These are phyloP conservation scores for Pseudocercospora eumusae DNA, from an alignment of 2,329 filamentous ascomycete species.

Conservation along the genomic window DNA sequence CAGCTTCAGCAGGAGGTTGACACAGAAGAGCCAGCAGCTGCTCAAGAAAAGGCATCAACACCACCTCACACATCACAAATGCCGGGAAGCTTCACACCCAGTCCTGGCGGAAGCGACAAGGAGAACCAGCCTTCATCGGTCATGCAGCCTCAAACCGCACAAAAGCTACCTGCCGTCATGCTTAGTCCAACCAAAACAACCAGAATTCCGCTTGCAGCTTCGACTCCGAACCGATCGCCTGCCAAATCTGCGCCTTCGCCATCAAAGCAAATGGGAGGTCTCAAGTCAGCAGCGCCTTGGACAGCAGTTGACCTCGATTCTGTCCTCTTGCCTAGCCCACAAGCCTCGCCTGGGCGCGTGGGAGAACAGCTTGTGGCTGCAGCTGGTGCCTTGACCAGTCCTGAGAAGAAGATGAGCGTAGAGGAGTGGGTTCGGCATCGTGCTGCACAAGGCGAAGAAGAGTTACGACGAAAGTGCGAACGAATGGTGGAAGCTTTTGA, in stretches of 20 bases:
- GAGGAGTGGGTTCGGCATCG: constrained; percentile 89
- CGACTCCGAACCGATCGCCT: constrained; percentile 41
- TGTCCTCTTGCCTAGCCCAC: constrained; percentile 58
- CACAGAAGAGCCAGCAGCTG: constrained; percentile 15
- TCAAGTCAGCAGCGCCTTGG: constrained; percentile 64
- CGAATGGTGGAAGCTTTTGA: constrained; percentile 80
- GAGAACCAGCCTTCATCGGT: constrained; percentile 40
- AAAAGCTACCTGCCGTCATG: constrained; percentile 33
- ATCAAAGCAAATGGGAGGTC: constrained; percentile 48
- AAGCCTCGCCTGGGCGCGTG: constrained; percentile 32
- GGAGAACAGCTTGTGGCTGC: constrained; percentile 45
- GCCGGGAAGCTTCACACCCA: constrained; percentile 28
- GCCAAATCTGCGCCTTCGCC: constrained; percentile 32
- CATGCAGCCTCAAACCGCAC: constrained; percentile 32
- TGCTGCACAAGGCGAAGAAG: constrained; percentile 76
- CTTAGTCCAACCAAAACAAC: constrained; percentile 39
- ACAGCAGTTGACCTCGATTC: constrained; percentile 72
- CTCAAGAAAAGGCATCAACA: background rate
- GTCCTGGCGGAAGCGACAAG: constrained; percentile 43
- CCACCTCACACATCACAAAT: constrained; percentile 18
- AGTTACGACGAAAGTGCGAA: constrained; percentile 79
- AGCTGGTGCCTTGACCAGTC: constrained; percentile 63
- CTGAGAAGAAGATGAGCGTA: constrained; percentile 87
- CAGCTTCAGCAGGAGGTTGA: constrained; percentile 29
- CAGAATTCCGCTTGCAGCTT: constrained; percentile 47